These are phyloP conservation scores for Exutisphaerella laricina DNA, from an alignment of 2,329 filamentous ascomycete genomes.

Conservation along the genomic window DNA sequence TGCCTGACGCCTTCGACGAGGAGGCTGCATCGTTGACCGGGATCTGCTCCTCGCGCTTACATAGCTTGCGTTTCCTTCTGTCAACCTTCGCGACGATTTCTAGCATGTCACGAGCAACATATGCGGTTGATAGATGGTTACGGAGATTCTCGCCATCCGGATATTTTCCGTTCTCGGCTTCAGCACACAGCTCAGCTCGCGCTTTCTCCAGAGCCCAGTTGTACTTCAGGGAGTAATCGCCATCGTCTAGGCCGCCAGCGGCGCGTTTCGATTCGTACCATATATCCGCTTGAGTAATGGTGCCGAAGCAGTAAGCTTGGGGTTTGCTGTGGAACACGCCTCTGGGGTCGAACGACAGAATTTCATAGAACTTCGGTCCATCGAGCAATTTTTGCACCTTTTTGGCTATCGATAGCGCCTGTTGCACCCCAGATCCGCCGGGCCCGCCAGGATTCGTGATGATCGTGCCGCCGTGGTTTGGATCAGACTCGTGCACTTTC, in stretches of 20 bases:
- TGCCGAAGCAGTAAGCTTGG: slow-evolving; percentile 32
- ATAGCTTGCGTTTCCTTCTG: neutral
- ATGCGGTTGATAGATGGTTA: slow-evolving; percentile 34
- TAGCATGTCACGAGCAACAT: slow-evolving; percentile 8
- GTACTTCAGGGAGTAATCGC: slow-evolving; percentile 28
- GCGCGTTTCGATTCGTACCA: slow-evolving; percentile 28
- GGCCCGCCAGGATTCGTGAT: slow-evolving; percentile 40
- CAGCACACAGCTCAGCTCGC: slow-evolving; percentile 25
- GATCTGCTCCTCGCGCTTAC: neutral
- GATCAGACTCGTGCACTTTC: slow-evolving; percentile 36
- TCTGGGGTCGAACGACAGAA: slow-evolving; percentile 43
- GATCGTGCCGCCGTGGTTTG: slow-evolving; percentile 37
- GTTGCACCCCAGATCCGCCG: slow-evolving; percentile 34
- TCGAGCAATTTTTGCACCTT: slow-evolving; percentile 14
- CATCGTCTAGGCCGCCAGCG: slow-evolving; percentile 12
- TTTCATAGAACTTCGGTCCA: slow-evolving; percentile 36
- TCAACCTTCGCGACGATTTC: slow-evolving; percentile 8
- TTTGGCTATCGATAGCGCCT: slow-evolving; percentile 16
- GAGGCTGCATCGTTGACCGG: neutral
- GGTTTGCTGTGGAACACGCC: slow-evolving; percentile 37
- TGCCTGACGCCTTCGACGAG: slow-evolving; percentile 2
- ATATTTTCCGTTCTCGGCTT: slow-evolving; percentile 32
- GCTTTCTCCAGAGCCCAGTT: slow-evolving; percentile 35
- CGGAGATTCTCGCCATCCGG: slow-evolving; percentile 17
- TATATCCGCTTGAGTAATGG: slow-evolving; percentile 26